These are phyloP conservation scores for Peronospora farinosa DNA, from an alignment of 352 stramenopile genomes.

Conservation along the genomic window DNA sequence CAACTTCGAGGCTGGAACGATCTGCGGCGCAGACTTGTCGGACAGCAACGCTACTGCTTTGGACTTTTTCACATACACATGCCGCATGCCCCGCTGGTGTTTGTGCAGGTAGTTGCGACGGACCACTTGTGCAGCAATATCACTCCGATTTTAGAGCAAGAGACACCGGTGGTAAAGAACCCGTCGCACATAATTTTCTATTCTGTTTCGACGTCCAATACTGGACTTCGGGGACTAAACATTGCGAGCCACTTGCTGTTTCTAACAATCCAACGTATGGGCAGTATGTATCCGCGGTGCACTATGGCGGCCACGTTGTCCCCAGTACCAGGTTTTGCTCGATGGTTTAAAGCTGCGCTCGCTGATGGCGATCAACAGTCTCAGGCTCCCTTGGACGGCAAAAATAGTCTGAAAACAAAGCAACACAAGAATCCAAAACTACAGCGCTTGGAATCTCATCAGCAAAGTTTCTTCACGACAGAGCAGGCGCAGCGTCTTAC, in stretches of 20 bases:
- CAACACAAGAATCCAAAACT: slow-evolving; percentile 9
- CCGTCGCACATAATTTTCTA: slow-evolving; percentile 84
- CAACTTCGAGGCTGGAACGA: slow-evolving; percentile 60
- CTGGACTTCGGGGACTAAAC: slow-evolving; percentile 71
- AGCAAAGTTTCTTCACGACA: slow-evolving; percentile 44
- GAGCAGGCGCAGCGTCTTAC: slow-evolving; percentile 45
- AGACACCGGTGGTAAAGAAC: slow-evolving; percentile 33
- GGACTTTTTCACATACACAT: slow-evolving; percentile 83
- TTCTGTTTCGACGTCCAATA: slow-evolving; percentile 76
- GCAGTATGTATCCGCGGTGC: slow-evolving; percentile 50
- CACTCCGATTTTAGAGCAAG: slow-evolving; percentile 50
- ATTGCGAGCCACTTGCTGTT: slow-evolving; percentile 80
- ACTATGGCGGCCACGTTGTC: slow-evolving; percentile 70
- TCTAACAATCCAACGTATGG: slow-evolving; percentile 75
- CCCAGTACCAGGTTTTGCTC: slow-evolving; percentile 64
- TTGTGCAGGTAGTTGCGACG: slow-evolving; percentile 70
- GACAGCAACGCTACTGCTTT: slow-evolving; percentile 68
- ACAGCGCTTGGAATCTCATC: slow-evolving; percentile 19
- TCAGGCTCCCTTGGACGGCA: slow-evolving; percentile 9
- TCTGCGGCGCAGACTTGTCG: slow-evolving; percentile 51
- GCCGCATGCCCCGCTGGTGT: slow-evolving; percentile 59
- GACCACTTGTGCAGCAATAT: slow-evolving; percentile 63
- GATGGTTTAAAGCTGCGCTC: slow-evolving; percentile 61
- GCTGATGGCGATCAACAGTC: slow-evolving; percentile 22
- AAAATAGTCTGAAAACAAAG: slow-evolving; percentile 17